Percentiles rank a stretch among this genome's conserved stretches.
Evolutionary conservation across 148 eudicot species (phyloP).

Genomic region (Rhododendron mucronatum): DNA sequence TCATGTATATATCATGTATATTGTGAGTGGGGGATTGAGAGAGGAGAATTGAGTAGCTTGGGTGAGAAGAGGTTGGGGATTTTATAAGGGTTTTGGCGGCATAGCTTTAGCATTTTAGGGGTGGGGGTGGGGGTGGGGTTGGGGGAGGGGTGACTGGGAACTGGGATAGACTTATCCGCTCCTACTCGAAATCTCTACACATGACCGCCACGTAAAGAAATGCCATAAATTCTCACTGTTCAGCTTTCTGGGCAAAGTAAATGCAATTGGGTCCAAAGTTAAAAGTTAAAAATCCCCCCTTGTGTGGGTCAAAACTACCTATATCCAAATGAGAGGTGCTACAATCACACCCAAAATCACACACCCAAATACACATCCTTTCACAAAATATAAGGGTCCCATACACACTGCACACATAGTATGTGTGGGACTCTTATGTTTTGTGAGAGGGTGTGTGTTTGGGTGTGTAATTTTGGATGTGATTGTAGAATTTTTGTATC

Average conservation of each 20-base stretch:
- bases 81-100: slow-evolving; percentile 7
- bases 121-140: neutral
- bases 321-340: no score
- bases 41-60: neutral
- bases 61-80: neutral
- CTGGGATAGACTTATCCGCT: neutral
- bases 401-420: no score
- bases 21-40: neutral
- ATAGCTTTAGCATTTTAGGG: neutral
- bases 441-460: no score
- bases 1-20: neutral
- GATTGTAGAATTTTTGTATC: no score
- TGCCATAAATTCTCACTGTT: neutral
- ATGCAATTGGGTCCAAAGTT: no score
- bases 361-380: no score
- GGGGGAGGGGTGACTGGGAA: neutral
- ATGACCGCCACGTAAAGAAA: neutral
- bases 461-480: no score
- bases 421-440: no score
- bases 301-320: no score
- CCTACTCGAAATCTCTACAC: neutral
- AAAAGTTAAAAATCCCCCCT: no score
- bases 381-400: no score
- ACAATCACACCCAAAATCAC: no score
- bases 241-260: neutral